A percentile compares a stretch with the other conserved stretches of the same genome.
These are phyloP conservation scores for Neoascochyta sp. DNA, from an alignment of 2,329 filamentous ascomycete genomes.

Conservation along the genomic window DNA sequence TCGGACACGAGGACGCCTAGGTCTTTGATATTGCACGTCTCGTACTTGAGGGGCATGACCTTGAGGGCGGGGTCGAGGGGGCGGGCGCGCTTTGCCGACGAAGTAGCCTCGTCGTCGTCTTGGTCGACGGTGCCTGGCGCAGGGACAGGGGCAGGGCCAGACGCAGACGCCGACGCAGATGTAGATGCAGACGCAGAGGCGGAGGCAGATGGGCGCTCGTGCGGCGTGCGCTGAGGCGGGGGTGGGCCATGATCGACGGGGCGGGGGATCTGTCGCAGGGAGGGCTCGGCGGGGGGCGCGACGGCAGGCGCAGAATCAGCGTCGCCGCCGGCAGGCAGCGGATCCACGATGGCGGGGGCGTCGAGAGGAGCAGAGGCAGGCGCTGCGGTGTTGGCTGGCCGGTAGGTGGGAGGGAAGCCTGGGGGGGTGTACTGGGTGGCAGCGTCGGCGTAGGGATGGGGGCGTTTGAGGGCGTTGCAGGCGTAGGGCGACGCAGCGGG, in stretches of 20 bases:
- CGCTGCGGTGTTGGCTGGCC: slow-evolving; percentile 9
- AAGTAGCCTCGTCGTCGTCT: slow-evolving; percentile 11
- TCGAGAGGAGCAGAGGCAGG: slow-evolving; percentile 9
- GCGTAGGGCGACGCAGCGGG: slow-evolving; percentile 36
- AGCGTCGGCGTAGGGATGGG: slow-evolving; percentile 46
- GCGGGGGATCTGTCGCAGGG: slow-evolving; percentile 17
- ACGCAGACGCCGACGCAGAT: no score
- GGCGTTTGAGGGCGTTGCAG: slow-evolving; percentile 17
- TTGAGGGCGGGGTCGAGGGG: slow-evolving; percentile 47
- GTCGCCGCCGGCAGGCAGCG: slow-evolving; percentile 21
- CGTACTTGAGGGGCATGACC: slow-evolving; percentile 70
- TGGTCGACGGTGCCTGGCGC: not conserved
- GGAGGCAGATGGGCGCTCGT: no score
- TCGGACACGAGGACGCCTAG: slow-evolving; percentile 87
- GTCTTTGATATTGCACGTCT: slow-evolving; percentile 76
- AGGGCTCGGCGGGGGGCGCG: slow-evolving; percentile 22
- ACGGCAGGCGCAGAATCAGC: slow-evolving; percentile 30
- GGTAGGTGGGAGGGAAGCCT: slow-evolving; percentile 45
- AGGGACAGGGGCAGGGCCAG: slow-evolving; percentile 6
- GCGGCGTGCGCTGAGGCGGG: slow-evolving; percentile 9
- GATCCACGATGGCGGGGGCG: slow-evolving; percentile 18
- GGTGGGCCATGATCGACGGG: slow-evolving; percentile 9
- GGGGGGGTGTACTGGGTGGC: slow-evolving; percentile 55
- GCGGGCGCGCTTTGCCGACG: slow-evolving; percentile 32
- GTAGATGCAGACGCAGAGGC: no score